Conservation (phyloP, 805 yeast genomes). For the Lipomyces mesembrius region DNA sequence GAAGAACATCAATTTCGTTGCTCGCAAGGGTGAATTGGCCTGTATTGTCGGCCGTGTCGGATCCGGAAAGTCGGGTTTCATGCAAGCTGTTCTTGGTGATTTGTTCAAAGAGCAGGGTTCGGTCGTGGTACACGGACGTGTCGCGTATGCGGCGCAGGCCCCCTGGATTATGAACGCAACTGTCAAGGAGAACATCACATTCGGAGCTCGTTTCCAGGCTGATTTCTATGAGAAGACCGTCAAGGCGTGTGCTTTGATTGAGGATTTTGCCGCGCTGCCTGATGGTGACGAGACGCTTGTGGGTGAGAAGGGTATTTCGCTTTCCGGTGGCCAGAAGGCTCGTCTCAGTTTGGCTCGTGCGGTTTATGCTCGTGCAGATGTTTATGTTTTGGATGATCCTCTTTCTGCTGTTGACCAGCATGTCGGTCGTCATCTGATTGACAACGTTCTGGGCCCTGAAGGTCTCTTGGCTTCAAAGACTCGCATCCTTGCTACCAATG, state of each 20-base stretch:
- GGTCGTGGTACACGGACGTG: slow-evolving; percentile 70
- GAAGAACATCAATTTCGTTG: slow-evolving; percentile 63
- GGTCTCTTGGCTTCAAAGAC: slow-evolving; percentile 79
- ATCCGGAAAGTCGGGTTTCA: slow-evolving; percentile 81
- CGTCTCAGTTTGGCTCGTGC: slow-evolving; percentile 94
- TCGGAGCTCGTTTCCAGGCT: slow-evolving; percentile 84
- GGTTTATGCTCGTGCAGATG: slow-evolving; percentile 91
- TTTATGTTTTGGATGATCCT: slow-evolving; percentile 88
- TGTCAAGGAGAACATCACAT: slow-evolving; percentile 85
- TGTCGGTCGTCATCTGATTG: slow-evolving; percentile 84
- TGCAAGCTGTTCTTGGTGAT: slow-evolving; percentile 82
- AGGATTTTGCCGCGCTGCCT: slow-evolving; percentile 78
- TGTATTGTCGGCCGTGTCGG: slow-evolving; percentile 93
- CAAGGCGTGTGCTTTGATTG: slow-evolving; percentile 82
- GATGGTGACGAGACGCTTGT: slow-evolving; percentile 92
- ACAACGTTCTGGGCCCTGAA: slow-evolving; percentile 77
- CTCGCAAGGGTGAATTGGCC: slow-evolving; percentile 75
- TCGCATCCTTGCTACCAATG: slow-evolving; percentile 82
- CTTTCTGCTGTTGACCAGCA: slow-evolving; percentile 97
- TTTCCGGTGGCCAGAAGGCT: slow-evolving; percentile 98
- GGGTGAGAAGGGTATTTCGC: slow-evolving; percentile 95
- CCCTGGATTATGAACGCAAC: slow-evolving; percentile 98
- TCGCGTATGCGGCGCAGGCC: slow-evolving; percentile 89
- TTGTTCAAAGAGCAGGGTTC: slow-evolving; percentile 74
- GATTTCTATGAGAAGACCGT: slow-evolving; percentile 80